Evolutionary conservation across 1,284 basidiomycete genomes (phyloP), one percentile per base, ranked within the genome.

Genomic region (Irpex sp.): DNA sequence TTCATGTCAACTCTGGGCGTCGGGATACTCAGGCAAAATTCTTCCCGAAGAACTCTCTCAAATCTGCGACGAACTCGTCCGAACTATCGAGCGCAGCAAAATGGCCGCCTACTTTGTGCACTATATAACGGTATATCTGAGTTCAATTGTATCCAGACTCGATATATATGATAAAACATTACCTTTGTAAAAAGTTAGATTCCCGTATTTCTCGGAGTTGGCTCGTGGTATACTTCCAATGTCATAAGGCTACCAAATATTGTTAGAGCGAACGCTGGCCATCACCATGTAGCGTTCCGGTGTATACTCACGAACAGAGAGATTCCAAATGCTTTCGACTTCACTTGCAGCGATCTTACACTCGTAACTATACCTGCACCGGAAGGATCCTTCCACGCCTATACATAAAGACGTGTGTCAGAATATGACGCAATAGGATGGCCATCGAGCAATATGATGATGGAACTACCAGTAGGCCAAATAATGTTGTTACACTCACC

Each of bases 21-120:
- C 32, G 7, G 32, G 32, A 38, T 38, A 38, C 32, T 38, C 32
- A 38, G 32, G 32, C 32, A 38, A 38, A 38, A 38, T 62, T 62
- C 22, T 24, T 32, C 20, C n/a, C 59, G 22, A 62, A 62, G 22
- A 62, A 62, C 59, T 20, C 59, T 1, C 59, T 20, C 13, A 62
- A 7, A 11, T 62, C 59, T 32, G 13, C 59, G 22, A 62, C 20
- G 22, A 62, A 62, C 59, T 62, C 59, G 13, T 62, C 6, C 15
- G 59, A 32, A 24, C 59, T 62, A 32, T 62, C 59, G 59, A 62
- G 59, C 15, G 59, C 59, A 62, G 59, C n/a, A 24, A 62, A 62
- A 24, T 62, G 59, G 22, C 59, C 59, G 13, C 59, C 59, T 6
- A 13, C 59, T 20, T 20, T 13, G 59, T 62, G 59, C 27, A 20